Base-by-base conservation (phyloP, 164 flowering plant species). In the Echeveria elegans region DNA sequence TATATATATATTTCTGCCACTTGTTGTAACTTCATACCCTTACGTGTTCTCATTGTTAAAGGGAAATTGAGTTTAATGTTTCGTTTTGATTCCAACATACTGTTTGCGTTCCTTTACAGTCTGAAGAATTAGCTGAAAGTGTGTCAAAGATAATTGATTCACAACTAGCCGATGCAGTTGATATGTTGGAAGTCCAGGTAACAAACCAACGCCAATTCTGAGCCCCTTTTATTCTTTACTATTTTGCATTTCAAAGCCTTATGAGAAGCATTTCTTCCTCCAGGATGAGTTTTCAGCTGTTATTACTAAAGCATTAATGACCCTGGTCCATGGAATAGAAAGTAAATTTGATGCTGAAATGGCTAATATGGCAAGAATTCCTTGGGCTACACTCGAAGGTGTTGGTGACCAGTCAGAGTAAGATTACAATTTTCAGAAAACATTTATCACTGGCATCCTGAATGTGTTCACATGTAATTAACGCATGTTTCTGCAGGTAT, bases 331-430 rank as follows among this genome's bases (percentile, higher is more conserved):
- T 74, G 98, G 98, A 66, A 70, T 94, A 72, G 98, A 91, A 81
- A 88, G 93, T 36, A 94, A 91, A 73, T 94, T 94, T 79, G 98
- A 94, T 79, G 72, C 78, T 77, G 98, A 94, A 83, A 91, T 94
- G 98, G 93, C 87, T 76, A 88, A 90, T 66, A 94, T 94, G 98
- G 87, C 98, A 56, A 95, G 98, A 43, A 88, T 94, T 68, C 95
- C 90, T 59, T 94, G 98, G 98, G 95, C 82, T 41, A 88, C 96
- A 59, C 95, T 94, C 74, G 98, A 94, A 82, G 85, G 96, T 79
- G 99, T 94, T 64, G 99, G 99, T 67, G 99, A 94, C 74, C 99
- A 94, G 70, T 94, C 99, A 65, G 99, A 80, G 97, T 93, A 84
- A 67, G 87, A 76, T 61, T 30, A 11, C 4, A 37, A 24, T 9